Percentiles rank a stretch among this genome's conserved stretches.
These are phyloP conservation scores for Bullera alba DNA, from an alignment of 768 basidiomycete species.

Conservation along the genomic window DNA sequence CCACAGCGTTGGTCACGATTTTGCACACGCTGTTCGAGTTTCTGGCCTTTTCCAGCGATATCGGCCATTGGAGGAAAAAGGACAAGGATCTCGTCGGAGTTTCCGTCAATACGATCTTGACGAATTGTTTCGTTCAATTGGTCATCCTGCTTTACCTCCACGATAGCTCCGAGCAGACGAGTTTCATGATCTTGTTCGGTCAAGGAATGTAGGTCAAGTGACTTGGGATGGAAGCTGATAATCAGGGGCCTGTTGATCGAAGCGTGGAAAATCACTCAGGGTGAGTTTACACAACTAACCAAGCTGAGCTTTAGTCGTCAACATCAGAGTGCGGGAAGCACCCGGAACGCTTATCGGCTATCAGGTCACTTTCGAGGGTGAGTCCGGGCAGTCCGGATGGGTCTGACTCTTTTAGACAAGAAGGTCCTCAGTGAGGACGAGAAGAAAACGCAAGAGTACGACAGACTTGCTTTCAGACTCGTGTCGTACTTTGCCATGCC, in stretches of 20 bases:
- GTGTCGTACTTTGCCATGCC: constrained; percentile 87
- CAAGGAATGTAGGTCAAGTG: constrained; percentile 40
- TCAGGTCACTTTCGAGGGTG: constrained; percentile 72
- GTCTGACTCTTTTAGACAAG: constrained; percentile 58
- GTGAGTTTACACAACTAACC: constrained; percentile 34
- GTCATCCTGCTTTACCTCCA: constrained; percentile 87
- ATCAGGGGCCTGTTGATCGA: constrained; percentile 51
- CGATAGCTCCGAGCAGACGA: constrained; percentile 91
- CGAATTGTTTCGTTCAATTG: constrained; percentile 77
- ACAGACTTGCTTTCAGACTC: constrained; percentile 87
- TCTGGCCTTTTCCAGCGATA: constrained; percentile 90
- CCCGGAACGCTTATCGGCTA: constrained; percentile 69
- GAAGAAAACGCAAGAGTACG: constrained; percentile 94
- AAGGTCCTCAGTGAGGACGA: constrained; percentile 95
- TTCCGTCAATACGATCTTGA: constrained; percentile 75
- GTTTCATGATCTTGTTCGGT: constrained; percentile 86
- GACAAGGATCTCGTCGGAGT: constrained; percentile 87
- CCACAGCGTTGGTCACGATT: constrained; percentile 77
- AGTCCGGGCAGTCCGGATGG: constrained; percentile 10
- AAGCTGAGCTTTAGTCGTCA: constrained; percentile 72
- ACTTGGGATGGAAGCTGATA: constrained; percentile 3
- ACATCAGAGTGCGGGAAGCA: constrained; percentile 63
- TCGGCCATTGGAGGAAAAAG: constrained; percentile 89
- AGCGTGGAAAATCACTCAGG: constrained; percentile 73
- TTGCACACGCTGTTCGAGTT: constrained; percentile 89